phyloP scores from a whole-genome alignment of 2,329 filamentous ascomycete genomes.

The Fusarium tuaranense region DNA sequence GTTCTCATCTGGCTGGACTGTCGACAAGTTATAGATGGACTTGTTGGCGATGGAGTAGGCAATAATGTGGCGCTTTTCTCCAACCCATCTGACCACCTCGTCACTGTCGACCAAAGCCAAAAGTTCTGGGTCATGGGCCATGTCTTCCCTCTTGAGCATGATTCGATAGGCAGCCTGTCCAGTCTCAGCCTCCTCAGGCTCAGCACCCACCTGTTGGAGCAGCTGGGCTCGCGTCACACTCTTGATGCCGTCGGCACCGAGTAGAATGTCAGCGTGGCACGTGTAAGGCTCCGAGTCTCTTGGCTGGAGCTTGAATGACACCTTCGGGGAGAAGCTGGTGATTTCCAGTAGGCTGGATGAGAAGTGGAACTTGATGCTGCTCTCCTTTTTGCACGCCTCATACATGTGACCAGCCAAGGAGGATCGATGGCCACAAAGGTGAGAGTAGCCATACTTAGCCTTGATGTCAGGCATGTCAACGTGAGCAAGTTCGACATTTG shows the following conservation, averaged over 20 bases:
- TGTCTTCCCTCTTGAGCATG: constrained; percentile 65
- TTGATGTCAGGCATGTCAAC: constrained; percentile 77
- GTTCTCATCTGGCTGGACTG: constrained; percentile 70
- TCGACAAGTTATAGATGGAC: constrained; percentile 74
- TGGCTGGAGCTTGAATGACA: constrained; percentile 37
- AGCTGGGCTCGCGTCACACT: constrained; percentile 61
- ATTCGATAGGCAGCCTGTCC: constrained; percentile 67
- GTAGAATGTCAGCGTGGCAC: constrained; percentile 59
- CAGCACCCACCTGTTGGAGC: constrained; percentile 63
- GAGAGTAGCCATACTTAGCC: constrained; percentile 77
- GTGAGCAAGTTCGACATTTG: constrained; percentile 76
- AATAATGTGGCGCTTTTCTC: constrained; percentile 75
- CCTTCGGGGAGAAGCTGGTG: constrained; percentile 36
- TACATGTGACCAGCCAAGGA: constrained; percentile 78
- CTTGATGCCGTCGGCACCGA: constrained; percentile 67
- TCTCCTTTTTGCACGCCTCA: constrained; percentile 73
- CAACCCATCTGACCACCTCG: constrained; percentile 72
- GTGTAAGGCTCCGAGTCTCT: constrained; percentile 27
- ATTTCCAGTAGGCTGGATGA: constrained; percentile 43
- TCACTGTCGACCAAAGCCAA: constrained; percentile 68
- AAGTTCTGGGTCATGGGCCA: constrained; percentile 75
- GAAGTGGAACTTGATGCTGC: constrained; percentile 76
- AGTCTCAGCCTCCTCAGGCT: constrained; percentile 59
- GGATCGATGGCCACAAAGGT: constrained; percentile 83
- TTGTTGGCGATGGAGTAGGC: constrained; percentile 74